Evolutionary conservation across 2,329 filamentous ascomycete genomes (phyloP), one percentile per base, ranked within the genome.

Genomic region (Cytospora leucostoma): DNA sequence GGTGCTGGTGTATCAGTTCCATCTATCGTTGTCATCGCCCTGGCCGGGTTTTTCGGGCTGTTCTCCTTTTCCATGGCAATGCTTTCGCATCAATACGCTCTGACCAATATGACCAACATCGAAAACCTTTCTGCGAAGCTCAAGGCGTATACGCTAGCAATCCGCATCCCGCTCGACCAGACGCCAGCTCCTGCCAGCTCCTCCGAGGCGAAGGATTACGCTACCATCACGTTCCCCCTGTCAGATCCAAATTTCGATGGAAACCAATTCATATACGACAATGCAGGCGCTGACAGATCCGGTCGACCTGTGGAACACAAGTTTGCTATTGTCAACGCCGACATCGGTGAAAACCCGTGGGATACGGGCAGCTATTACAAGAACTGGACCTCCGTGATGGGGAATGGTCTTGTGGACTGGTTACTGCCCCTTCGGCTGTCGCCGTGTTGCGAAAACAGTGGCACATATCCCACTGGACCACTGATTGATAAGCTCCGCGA

Each of bases 301-400:
- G 13, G 10, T 21, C 56, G 35, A 34, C 68, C 19, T 69, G 71
- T 58, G 17, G 64, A 66, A 57, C 58, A 66, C 64, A 64, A 55
- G 27, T 98, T 96, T 72, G 92, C 91, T 13, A 89, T 98, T 49
- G 79, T 97, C 2, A 83, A 85, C 65, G 91, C 90, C 0, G 79
- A 86, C 3, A 82, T 85, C 0, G 88, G 91, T 11, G 88, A 95
- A 69, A 97, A 97, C 68, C 92, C 92, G 0, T 99, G 92, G 88
- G 86, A 96, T 69, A 78, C 95, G 0, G 91, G 90, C 2, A 76
- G 77, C 10, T 80, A 84, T 66, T 81, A 84, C 66, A 76, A 80
- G 34, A 98, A 98, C 71, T 88, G 93, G 77, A 85, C 86, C 67
- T 84, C 88, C 15, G 85, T 97, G 32, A 92, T 99, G 88, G 94